Base-by-base conservation (phyloP, 108 stramenopile genomes). In the Skeletonema menzelii region DNA sequence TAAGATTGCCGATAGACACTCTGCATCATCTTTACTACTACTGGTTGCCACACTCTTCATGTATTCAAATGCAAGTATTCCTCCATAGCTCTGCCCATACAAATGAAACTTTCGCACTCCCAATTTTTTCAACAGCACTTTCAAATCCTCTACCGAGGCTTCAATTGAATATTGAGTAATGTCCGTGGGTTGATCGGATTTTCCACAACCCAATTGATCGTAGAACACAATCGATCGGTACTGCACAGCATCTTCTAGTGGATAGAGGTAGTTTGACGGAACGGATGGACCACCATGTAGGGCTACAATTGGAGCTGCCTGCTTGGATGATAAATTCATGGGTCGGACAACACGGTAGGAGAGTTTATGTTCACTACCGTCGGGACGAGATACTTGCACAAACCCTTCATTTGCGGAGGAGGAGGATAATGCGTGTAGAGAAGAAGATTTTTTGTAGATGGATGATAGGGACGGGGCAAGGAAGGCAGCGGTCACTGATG, bases 161-260 rank as follows among this genome's bases (percentile, higher is more conserved):
- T 65, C 61, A 35, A 86, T 78, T 4, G 85, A 85, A 64, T 89
- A 89, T 7, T 40, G 30, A 20, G 57, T 34, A 12, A 53, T 8
- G 63, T 82, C 80, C 12, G 70, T 63, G 0, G 89, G 88, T 64
- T 77, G 71, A 27, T 74, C 67, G 2, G 72, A 75, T 56, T 63
- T 63, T 24, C 89, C 89, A 73, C 89, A 90, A 19, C 89, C 89
- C 15, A 90, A 28, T 72, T 90, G 89, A 84, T 90, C 89, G 64
- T 80, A 86, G 44, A 84, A 90, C 2, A 90, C 71, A 19, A 90
- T 77, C 8, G 85, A 79, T 69, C 89, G 73, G 63, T 82, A 69
- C 0, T 82, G 86, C 0, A 92, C 63, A 4, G 62, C 67, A 59
- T 88, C 80, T 35, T 75, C 87, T 2, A 89, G 71, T 11, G 87